phyloP scores from a whole-genome alignment of 805 yeast species.

The Helenozyma baotianmanensis region DNA sequence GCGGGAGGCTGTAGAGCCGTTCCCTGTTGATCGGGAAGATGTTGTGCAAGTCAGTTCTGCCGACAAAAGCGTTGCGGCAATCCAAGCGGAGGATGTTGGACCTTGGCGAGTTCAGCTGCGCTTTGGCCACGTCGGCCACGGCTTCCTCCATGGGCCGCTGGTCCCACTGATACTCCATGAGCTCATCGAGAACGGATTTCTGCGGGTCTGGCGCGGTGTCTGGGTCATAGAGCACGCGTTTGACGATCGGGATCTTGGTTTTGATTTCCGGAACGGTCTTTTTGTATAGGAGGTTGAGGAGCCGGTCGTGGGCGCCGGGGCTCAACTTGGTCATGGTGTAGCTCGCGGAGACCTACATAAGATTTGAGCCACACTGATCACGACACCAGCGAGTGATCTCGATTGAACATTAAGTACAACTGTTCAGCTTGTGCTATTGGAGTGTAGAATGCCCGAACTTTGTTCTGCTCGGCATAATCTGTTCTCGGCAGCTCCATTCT shows the following conservation, averaged over 20 bases:
- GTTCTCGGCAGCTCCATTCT: too few relatives aligned
- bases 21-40: constrained; percentile 33
- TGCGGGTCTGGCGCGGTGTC: constrained; percentile 5
- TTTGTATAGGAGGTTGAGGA: constrained; percentile 27
- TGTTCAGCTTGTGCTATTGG: too few relatives aligned
- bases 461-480: too few relatives aligned
- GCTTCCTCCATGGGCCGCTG: constrained; percentile 26
- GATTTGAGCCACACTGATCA: too few relatives aligned
- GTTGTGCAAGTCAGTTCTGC: constrained; percentile 35
- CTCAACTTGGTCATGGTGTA: constrained; percentile 2
- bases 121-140: constrained; percentile 17
- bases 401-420: too few relatives aligned
- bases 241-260: constrained; percentile 23
- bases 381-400: too few relatives aligned
- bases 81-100: constrained; percentile 34
- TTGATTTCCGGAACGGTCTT: constrained; percentile 26
- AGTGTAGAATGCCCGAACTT: too few relatives aligned
- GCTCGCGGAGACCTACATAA: too few relatives aligned
- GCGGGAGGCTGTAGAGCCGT: constrained; percentile 22
- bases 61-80: constrained; percentile 35
- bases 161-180: constrained; percentile 28
- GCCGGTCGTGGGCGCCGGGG: constrained; percentile 19
- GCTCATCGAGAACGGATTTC: constrained; percentile 23
- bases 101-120: background rate
- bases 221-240: constrained; percentile 24